A percentile compares a stretch with the other conserved stretches of the same genome.
These are phyloP conservation scores for Amphichorda felina DNA, from an alignment of 2,329 filamentous ascomycete species.

Conservation along the genomic window DNA sequence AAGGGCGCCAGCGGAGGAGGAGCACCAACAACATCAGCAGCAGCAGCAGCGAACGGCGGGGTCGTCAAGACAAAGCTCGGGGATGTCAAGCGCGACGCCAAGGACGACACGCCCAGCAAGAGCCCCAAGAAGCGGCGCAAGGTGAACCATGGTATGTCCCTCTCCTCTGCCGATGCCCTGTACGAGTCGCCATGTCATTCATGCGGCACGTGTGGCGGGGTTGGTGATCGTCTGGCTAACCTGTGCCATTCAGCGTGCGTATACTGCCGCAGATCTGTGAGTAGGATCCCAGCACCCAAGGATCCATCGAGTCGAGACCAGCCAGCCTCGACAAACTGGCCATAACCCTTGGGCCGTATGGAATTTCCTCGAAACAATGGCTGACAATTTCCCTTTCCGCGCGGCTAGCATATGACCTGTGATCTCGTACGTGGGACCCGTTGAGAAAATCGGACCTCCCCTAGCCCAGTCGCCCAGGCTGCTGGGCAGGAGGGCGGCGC, in stretches of 20 bases:
- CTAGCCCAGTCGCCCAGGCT: too few relatives aligned
- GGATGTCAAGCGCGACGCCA: conserved; percentile 3
- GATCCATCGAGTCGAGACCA: too few relatives aligned
- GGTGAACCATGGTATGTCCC: conserved; percentile 69
- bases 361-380: too few relatives aligned
- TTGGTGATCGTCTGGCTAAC: conserved; percentile 6
- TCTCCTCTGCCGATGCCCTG: conserved; percentile 5
- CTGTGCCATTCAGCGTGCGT: conserved; percentile 53
- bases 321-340: too few relatives aligned
- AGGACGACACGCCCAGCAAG: conserved; percentile 19
- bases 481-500: too few relatives aligned
- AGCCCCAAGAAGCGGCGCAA: conserved; percentile 79
- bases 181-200: conserved; percentile 2
- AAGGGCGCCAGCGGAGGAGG: not conserved
- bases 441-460: too few relatives aligned
- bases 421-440: conserved; percentile 61
- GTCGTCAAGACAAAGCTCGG: not conserved
- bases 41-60: not conserved
- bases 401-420: conserved; percentile 72
- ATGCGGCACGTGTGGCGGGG: too few relatives aligned
- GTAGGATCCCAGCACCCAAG: conserved; percentile 32
- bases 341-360: too few relatives aligned
- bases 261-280: conserved; percentile 84
- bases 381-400: not conserved
- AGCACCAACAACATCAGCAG: not conserved